Evolutionary conservation across 192 early-diverging fungal species (phyloP), one percentile per base, ranked within the genome.

Genomic region (Podochytrium sp.): DNA sequence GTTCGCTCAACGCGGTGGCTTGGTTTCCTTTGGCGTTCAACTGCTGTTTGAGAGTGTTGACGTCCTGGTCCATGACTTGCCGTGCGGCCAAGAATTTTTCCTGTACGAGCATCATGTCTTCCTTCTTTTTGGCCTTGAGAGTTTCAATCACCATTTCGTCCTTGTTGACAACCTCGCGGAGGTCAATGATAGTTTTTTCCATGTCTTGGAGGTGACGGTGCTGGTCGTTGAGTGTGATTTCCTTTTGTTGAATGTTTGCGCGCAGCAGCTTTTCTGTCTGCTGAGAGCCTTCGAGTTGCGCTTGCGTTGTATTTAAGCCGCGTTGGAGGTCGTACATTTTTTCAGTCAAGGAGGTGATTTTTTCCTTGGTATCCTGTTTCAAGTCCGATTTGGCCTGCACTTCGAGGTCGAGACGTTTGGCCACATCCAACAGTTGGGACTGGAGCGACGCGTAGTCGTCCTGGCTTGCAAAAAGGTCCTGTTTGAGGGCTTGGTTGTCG

Each of bases 31-130:
- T 77, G 52, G 78, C 68, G 18, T 30, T 50, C 29, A 84, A 63
- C 59, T 84, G 80, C 23, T 47, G 52, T 27, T 75, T 64, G 18
- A 86, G 74, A 2, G 50, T 53, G 18, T 62, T 40, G 29, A 79
- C 78, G 40, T 86, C 82, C 7, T 69, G 43, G 38, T 86, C 85
- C 82, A 86, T 84, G 2, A 76, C 76, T 32, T 55, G 34, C 58
- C 84, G 78, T 27, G 85, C 82, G 7, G 71, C 73, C 27, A 61
- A 20, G 62, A 80, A 83, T 59, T 83, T 83, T n/a, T 86, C 85
- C 40, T 86, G 84, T 33, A 86, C 50, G 14, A 77, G 75, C 6
- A 81, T 68, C 25, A 86, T 33, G 51, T 86, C 85, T 32, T 84
- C 85, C 60, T 81, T 78, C 55, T 83, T 82, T 60, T 78, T 81